phyloP scores from a whole-genome alignment of 169 alveolate genomes.

The Plasmodium gonderi region DNA sequence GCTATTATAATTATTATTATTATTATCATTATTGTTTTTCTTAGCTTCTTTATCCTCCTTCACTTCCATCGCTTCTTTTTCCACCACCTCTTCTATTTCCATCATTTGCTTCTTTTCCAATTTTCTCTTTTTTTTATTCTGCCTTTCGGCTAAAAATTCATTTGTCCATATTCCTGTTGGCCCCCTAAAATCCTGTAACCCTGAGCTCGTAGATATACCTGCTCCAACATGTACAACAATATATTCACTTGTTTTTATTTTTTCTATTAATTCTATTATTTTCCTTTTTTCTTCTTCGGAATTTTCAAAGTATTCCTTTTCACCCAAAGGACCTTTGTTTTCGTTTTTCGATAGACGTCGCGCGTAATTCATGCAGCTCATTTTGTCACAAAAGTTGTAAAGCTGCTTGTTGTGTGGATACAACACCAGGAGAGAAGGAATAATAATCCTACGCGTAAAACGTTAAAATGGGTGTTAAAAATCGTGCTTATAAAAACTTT shows the following conservation, averaged over 20 bases:
- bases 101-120: slow-evolving; percentile 54
- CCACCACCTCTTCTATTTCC: slow-evolving; percentile 4
- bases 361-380: slow-evolving; percentile 80
- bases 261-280: slow-evolving; percentile 69
- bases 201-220: slow-evolving; percentile 87
- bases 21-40: background rate
- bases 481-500: background rate
- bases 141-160: slow-evolving; percentile 46
- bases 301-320: slow-evolving; percentile 81
- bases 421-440: background rate
- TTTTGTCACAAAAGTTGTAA: slow-evolving; percentile 6
- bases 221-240: slow-evolving; percentile 86
- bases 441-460: background rate
- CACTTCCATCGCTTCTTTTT: background rate
- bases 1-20: background rate
- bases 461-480: background rate
- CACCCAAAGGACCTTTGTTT: slow-evolving; percentile 86
- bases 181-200: slow-evolving; percentile 86
- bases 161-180: slow-evolving; percentile 88
- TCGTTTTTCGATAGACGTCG: slow-evolving; percentile 79
- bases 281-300: slow-evolving; percentile 78
- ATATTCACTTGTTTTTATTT: slow-evolving; percentile 74
- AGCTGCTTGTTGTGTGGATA: no score
- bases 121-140: slow-evolving; percentile 44
- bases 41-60: background rate